These are phyloP conservation scores for Candida nemodendra DNA, from an alignment of 805 yeast genomes.

Conservation along the genomic window DNA sequence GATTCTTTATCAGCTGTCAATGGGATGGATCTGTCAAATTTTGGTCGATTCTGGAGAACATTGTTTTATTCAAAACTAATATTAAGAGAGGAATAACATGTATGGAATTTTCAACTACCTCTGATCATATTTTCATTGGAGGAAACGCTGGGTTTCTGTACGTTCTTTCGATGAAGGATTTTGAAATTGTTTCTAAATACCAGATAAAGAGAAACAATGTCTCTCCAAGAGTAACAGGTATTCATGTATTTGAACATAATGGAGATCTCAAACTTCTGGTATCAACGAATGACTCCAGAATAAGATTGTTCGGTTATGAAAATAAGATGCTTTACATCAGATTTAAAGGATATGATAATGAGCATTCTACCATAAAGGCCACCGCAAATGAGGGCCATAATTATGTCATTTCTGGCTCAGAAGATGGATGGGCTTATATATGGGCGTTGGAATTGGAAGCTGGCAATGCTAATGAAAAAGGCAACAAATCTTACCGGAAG, in stretches of 20 bases:
- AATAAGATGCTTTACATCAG: conserved; percentile 58
- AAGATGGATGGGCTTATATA: conserved; percentile 81
- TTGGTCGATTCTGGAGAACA: conserved; percentile 82
- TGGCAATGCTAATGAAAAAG: conserved; percentile 3
- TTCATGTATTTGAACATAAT: conserved; percentile 44
- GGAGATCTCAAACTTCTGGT: conserved; percentile 42
- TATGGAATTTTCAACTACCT: conserved; percentile 64
- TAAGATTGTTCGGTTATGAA: conserved; percentile 61
- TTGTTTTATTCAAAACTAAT: conserved; percentile 58
- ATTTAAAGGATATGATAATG: conserved; percentile 72
- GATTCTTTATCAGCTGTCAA: conserved; percentile 82
- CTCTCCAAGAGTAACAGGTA: conserved; percentile 73
- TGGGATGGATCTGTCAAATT: conserved; percentile 70
- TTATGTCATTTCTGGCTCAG: conserved; percentile 75
- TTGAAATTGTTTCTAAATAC: conserved; percentile 45
- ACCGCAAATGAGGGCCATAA: conserved; percentile 53
- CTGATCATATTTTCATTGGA: conserved; percentile 64
- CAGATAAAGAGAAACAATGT: conserved; percentile 43
- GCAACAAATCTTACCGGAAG: conserved; percentile 30
- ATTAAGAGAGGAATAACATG: conserved; percentile 73
- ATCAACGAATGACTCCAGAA: conserved; percentile 79
- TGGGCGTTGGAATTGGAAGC: conserved; percentile 52
- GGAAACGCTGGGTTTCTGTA: conserved; percentile 73
- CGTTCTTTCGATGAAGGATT: conserved; percentile 61
- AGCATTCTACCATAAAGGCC: conserved; percentile 71